Conservation (phyloP, 495 filamentous ascomycete genomes). For the Xylaria longipes region DNA sequence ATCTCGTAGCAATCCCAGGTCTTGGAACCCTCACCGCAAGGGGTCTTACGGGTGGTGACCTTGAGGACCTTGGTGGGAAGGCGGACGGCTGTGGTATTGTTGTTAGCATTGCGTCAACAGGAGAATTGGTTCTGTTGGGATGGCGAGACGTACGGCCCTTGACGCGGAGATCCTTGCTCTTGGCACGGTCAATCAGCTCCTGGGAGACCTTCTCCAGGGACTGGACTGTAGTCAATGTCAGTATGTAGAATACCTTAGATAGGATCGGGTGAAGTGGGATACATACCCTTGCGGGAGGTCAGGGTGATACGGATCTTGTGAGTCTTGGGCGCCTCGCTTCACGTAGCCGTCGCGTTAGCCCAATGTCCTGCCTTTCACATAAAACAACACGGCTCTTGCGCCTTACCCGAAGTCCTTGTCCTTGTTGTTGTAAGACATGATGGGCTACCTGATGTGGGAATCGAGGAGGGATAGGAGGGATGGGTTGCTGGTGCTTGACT, state of each 20-base stretch:
- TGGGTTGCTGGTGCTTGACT: constrained; percentile 16
- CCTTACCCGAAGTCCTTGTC: constrained; percentile 82
- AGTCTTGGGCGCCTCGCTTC: constrained; percentile 46
- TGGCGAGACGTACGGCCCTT: constrained; percentile 68
- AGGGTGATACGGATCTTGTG: constrained; percentile 34
- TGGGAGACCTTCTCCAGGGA: constrained; percentile 97
- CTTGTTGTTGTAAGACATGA: constrained; percentile 94
- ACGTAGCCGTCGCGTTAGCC: not conserved
- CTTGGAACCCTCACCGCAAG: constrained; percentile 99
- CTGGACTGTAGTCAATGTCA: constrained; percentile 57
- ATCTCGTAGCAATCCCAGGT: constrained; percentile 99
- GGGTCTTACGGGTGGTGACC: constrained; percentile 87
- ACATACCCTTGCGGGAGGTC: constrained; percentile 29
- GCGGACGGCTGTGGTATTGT: constrained; percentile 93
- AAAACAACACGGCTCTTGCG: not conserved
- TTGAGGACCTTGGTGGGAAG: constrained; percentile 97
- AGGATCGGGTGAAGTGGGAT: not conserved
- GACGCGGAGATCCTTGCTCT: constrained; percentile 96
- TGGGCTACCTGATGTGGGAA: constrained; percentile 51
- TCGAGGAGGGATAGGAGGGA: constrained; percentile 18
- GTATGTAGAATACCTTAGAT: constrained; percentile 48
- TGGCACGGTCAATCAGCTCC: constrained; percentile 98
- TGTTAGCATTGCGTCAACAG: constrained; percentile 39
- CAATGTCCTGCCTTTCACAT: not conserved
- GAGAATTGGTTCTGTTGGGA: not conserved